Base-by-base conservation (phyloP, 352 stramenopile species). In the Phytophthora boehmeriae region DNA sequence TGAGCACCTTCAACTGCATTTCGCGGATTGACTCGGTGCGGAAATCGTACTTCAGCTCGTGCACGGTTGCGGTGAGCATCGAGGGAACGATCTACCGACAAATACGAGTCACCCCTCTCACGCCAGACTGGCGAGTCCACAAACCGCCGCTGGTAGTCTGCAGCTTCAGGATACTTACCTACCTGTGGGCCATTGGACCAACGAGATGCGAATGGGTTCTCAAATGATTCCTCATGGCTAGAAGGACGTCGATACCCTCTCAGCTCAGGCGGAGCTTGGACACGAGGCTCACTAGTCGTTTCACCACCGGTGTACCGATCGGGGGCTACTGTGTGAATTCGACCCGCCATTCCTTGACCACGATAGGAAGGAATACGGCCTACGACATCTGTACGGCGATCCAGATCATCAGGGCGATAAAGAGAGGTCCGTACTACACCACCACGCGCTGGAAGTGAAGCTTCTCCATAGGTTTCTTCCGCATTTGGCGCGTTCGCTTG, bases 61-160 rank as follows among this genome's bases (percentile, higher is more conserved):
- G 61, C 65, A 10, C 60, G 59, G 42, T 58, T 66, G 16, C 55
- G 54, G 19, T 69, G 63, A 11, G 41, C 41, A 48, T 68, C 68
- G 11, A 67, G 38, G 10, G 64, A 30, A 14, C 43, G 52, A 5
- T 73, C 58, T n/a, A 48, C 22, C 25, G 25, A 30, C 10, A 60
- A n/a, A 48, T 66, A 69, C 8, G 51, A 16, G 20, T 71, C 56
- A 0, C 60, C 66, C 30, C 61, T 65, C 35, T 84, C 69, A 22
- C 64, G 58, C 77, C 77, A 83, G n/a, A 53, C 60, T 13, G 72
- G 69, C 8, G 69, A 69, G n/a, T 73, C 55, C 5, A 42, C 59
- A 60, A 78, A 83, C 19, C 67, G 66, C 1, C 52, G 72, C 1
- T 50, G 55, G 46, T 85, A 80, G 11, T 76, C 68, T 9, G 46